Base-by-base conservation (phyloP, 176 grass and related monocot genomes). In the bread wheat (Triticum aestivum) region DNA sequence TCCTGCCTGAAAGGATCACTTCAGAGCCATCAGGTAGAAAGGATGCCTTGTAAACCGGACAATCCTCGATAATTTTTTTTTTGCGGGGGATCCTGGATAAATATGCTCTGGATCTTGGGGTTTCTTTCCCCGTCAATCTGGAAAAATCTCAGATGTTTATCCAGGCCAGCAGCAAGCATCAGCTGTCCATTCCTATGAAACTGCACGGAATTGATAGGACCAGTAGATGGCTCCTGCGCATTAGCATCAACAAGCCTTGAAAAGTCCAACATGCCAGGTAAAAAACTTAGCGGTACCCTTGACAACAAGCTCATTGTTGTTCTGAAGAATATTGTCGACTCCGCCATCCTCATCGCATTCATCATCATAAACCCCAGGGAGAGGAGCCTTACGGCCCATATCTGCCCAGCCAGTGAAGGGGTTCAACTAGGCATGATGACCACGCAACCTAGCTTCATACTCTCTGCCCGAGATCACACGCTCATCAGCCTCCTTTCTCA, bases 121-220 rank as follows among this genome's bases (percentile, higher is more conserved):
- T 94, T 98, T 59, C 88, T 75, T 78, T 92, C 96, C 59, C 97
- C 85, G 39, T 96, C 97, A 56, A 98, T 89, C 73, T 98, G 88
- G 67, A 96, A 96, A 87, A 98, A 92, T 35, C 90, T 89, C 34
- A 98, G 34, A 65, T 87, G 75, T 82, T 90, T 87, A 66, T 95
- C 93, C 63, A 94, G 81, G 67, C 91, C 96, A 49, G 91, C 89
- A 44, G 88, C 90, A 69, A 98, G 79, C 58, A 98, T 85, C 52
- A 96, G 87, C 39, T 96, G 94, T 14, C 92, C 94, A 35, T 96
- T 98, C 62, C 84, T 89, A 79, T 94, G 94, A 90, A 98, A 98
- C 71, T 94, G 94, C 41, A 94, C 93, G 44, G 94, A 96, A 78
- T 96, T 98, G 44, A 96, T 81, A 15, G 93, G 91, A 21, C 77